Evolutionary conservation across 2,329 filamentous ascomycete genomes (phyloP), one percentile per base, ranked within the genome.

Genomic region (Fusarium metavorans): DNA sequence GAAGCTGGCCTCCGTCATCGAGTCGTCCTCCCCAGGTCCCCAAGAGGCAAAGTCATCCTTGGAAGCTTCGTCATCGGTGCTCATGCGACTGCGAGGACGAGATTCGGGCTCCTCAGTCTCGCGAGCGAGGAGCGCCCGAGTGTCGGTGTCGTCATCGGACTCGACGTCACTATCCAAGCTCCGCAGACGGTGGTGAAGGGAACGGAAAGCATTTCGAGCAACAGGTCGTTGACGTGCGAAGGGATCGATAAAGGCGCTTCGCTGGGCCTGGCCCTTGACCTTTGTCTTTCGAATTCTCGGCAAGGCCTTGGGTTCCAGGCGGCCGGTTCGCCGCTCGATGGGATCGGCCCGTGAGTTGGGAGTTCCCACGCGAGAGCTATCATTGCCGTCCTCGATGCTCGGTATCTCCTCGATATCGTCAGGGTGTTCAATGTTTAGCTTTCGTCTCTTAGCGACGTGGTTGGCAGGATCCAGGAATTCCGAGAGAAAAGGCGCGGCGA

Each of bases 21-120:
- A 91, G 71, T 92, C 91, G 20, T 92, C 91, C 58, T 92, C 90
- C 5, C 80, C 83, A 2, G 84, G 85, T 35, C 85, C 87, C 83
- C 87, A 87, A 1, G 82, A 82, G 2, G 79, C 83, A 62, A 86
- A 85, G 5, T 87, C 87, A 60, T 90, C 87, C 76, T 88, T 88
- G 58, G 83, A 85, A 3, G 81, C 83, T 66, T 90, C 88, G 60
- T 91, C 89, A 68, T 92, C 90, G 2, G 88, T 88, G 79, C 88
- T 91, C 87, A 92, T 89, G 48, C 93, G 94, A 82, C 94, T 98
- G 52, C 92, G 91, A 58, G 93, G 93, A 48, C 93, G 90, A 73
- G 94, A 97, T 70, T 97, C 95, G 37, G 92, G 91, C 74, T 97
- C 95, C 80, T 97, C 95, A 0, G 94, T 97, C 80, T 95, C 95